A percentile compares a stretch with the other conserved stretches of the same genome.
phyloP scores from a whole-genome alignment of 306 rosid genomes.

The Lathyrus aphaca region DNA sequence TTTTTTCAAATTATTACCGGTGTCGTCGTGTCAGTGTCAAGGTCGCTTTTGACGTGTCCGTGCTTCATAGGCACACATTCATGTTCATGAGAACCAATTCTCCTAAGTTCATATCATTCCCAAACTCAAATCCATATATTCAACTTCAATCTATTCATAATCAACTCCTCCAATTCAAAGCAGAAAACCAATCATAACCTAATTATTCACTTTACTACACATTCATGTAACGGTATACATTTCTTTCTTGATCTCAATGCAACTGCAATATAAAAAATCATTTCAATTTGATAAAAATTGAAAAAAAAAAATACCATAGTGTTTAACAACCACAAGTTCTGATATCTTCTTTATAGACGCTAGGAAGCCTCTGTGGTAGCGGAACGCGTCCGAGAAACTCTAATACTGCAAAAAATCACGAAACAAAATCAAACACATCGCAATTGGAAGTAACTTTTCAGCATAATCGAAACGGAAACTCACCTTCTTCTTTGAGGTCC shows the following conservation, averaged over 20 bases:
- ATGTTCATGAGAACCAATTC: no score
- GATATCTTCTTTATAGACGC: slow-evolving; percentile 73
- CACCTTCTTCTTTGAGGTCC: slow-evolving; percentile 42
- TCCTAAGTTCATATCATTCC: not conserved
- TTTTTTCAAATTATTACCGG: no score
- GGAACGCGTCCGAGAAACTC: slow-evolving; percentile 87
- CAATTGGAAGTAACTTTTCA: slow-evolving; percentile 13
- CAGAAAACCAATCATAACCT: not conserved
- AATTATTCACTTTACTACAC: not conserved
- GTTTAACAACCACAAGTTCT: slow-evolving; percentile 52
- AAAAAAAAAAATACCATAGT: slow-evolving; percentile 50
- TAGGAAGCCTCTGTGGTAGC: slow-evolving; percentile 80
- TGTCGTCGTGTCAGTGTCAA: no score
- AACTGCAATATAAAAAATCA: not conserved
- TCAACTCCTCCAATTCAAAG: not conserved
- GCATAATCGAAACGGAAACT: slow-evolving; percentile 6
- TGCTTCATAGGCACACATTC: no score
- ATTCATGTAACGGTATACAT: not conserved
- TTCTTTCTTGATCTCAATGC: not conserved
- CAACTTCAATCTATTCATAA: not conserved
- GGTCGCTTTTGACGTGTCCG: no score
- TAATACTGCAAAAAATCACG: slow-evolving; percentile 54
- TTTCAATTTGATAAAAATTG: not conserved
- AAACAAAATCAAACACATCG: not conserved
- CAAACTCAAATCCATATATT: not conserved